phyloP scores from a whole-genome alignment of 306 rosid species.

The Begonia fuchsioides region DNA sequence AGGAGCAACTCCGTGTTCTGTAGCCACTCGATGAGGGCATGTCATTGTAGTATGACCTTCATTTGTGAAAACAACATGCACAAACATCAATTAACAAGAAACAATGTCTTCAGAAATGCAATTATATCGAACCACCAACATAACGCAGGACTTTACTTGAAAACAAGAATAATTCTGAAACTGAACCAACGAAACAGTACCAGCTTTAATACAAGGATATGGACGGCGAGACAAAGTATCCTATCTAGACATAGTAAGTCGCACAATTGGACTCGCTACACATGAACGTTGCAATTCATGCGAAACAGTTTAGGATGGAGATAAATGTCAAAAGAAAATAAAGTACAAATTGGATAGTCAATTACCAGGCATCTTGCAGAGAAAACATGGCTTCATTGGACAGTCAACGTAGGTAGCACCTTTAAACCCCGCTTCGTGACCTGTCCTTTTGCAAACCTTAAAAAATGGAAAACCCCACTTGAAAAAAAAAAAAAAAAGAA shows the following conservation, averaged over 20 bases:
- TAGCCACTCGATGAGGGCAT: constrained; percentile 75
- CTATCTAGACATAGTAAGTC: too few relatives aligned
- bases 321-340: not conserved
- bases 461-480: too few relatives aligned
- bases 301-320: not conserved
- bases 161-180: too few relatives aligned
- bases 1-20: constrained; percentile 77
- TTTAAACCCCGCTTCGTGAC: constrained; percentile 92
- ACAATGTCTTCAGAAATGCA: too few relatives aligned
- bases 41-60: constrained; percentile 85
- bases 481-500: constrained; percentile 3
- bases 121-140: too few relatives aligned
- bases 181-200: too few relatives aligned
- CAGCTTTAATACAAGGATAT: too few relatives aligned
- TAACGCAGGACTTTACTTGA: too few relatives aligned
- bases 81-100: too few relatives aligned
- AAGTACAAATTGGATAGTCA: not conserved
- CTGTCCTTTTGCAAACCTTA: constrained; percentile 77
- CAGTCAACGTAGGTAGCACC: constrained; percentile 96
- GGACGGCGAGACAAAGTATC: too few relatives aligned
- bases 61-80: constrained; percentile 14
- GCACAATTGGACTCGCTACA: not conserved
- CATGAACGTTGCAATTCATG: not conserved
- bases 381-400: constrained; percentile 98
- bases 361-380: constrained; percentile 83